Conservation (phyloP, 2,329 filamentous ascomycete species). For the Lachnellula willkommii region DNA sequence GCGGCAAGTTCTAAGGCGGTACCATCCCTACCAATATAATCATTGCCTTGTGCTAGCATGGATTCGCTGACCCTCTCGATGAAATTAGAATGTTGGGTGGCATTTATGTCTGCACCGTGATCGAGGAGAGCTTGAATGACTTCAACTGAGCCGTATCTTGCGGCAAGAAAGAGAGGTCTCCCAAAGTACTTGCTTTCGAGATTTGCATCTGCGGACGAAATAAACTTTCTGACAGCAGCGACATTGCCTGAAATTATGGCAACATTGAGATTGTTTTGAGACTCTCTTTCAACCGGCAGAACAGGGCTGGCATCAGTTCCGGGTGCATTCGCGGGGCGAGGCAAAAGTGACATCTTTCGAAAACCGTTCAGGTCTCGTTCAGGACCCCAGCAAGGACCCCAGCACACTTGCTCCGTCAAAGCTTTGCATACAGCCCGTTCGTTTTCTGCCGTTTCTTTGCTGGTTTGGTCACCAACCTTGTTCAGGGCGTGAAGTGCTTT, state of each 20-base stretch:
- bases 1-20: not conserved
- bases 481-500: not conserved
- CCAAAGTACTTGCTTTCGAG: not conserved
- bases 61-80: too few species aligned
- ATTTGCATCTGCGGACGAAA: not conserved
- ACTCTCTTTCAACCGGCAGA: not conserved
- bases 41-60: too few species aligned
- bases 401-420: not conserved
- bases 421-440: not conserved
- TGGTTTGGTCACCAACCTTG: not conserved
- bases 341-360: not conserved
- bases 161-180: not conserved
- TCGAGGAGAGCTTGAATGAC: not conserved
- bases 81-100: not conserved
- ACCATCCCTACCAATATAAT: not conserved
- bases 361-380: not conserved
- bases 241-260: not conserved
- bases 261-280: not conserved
- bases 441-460: not conserved
- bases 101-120: not conserved
- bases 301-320: not conserved
- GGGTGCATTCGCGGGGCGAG: too few species aligned
- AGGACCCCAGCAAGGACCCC: not conserved
- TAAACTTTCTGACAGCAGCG: not conserved
- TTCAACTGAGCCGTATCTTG: not conserved